Evolutionary conservation across 148 eudicot species (phyloP), one percentile per base, ranked within the genome.

Genomic region (Limonium bicolor): DNA sequence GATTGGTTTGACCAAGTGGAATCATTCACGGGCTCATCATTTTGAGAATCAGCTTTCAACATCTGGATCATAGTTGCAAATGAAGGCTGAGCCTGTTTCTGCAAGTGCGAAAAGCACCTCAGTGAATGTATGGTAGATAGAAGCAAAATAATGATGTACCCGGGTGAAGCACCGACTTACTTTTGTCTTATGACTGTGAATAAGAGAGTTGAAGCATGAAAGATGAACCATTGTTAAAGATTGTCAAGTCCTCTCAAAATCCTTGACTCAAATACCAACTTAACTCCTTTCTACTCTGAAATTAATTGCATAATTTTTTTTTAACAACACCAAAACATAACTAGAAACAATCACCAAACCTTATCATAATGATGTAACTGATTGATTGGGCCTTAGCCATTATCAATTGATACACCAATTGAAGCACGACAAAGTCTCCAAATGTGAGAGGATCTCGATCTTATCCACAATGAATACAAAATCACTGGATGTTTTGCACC

Each of bases 341-440:
- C 36, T 33, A 46, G 28, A 36, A 53, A 10, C 36, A 39, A 40
- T 24, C 13, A 23, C 55, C 44, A 36, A 52, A 52, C 53, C 30
- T 34, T 51, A 47, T 32, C 35, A 57, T 54, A 53, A 54, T 51
- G 39, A 28, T 36, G 42, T 8, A 6, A 9, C 59, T 62, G 31
- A 26, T n/a, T 31, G 19, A 48, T 11, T 9, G 7, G 27, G 39
- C 31, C 11, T 56, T 84, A 90, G 97, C 95, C 97, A 60, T 90
- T 84, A 53, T 90, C 97, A 54, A 90, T 58, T 7, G 85, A 77
- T 43, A 84, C 63, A 38, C 97, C 88, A 61, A 32, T 74, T 15
- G 80, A 84, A 56, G 69, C 72, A 55, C 95, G 95, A 59, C 87
- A 81, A 65, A 81, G 44, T 59, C 97, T 80, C 97, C 97, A 77